phyloP scores from a whole-genome alignment of 768 basidiomycete species.

The Leccinum variicolor region DNA sequence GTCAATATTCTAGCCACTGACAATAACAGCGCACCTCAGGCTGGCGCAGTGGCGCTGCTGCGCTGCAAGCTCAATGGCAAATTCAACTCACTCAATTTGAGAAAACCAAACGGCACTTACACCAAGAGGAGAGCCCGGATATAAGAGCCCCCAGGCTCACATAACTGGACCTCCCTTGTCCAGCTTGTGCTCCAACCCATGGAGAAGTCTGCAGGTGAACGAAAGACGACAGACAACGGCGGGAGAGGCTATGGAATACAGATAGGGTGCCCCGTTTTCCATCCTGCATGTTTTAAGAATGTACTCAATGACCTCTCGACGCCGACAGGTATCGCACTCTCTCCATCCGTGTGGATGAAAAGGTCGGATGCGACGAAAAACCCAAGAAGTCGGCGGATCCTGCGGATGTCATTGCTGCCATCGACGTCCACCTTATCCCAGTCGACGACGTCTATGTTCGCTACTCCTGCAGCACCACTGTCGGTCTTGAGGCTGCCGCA shows the following conservation, averaged over 20 bases:
- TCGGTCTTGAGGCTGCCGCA: conserved; percentile 47
- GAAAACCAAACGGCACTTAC: too few species aligned
- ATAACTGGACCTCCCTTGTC: too few species aligned
- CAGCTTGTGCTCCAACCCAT: conserved; percentile 7
- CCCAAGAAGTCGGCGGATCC: conserved; percentile 29
- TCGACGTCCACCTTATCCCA: conserved; percentile 47
- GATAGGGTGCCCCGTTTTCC: conserved; percentile 19
- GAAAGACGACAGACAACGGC: conserved; percentile 12
- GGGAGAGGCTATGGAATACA: conserved; percentile 29
- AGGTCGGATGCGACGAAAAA: conserved; percentile 14
- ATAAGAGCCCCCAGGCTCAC: too few species aligned
- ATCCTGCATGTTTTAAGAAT: too few species aligned
- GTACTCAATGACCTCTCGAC: neutral
- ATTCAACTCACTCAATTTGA: too few species aligned
- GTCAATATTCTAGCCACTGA: too few species aligned
- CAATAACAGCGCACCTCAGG: too few species aligned
- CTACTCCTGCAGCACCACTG: conserved; percentile 39
- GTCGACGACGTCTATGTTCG: conserved; percentile 42
- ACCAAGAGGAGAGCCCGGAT: too few species aligned
- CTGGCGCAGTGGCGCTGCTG: too few species aligned
- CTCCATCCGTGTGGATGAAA: conserved; percentile 41
- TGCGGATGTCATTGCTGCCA: conserved; percentile 37
- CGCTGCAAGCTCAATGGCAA: too few species aligned
- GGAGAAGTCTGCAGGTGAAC: conserved; percentile 12
- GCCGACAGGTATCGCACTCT: conserved; percentile 40